These are phyloP conservation scores for Asterophora lycoperdoides DNA, from an alignment of 768 basidiomycete species.

Conservation along the genomic window DNA sequence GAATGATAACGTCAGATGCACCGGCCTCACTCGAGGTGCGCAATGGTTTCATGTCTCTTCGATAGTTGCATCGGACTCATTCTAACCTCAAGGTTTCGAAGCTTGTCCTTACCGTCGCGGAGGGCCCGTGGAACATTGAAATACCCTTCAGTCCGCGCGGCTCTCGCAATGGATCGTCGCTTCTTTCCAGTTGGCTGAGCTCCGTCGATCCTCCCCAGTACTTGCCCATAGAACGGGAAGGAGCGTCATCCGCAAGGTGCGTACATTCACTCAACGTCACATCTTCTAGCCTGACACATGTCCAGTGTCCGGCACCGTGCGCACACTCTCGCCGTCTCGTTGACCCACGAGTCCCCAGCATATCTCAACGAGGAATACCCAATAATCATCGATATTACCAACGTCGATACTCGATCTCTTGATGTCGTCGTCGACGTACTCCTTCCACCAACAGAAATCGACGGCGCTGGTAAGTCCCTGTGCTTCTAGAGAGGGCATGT, in stretches of 20 bases:
- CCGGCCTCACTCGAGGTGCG: slow-evolving; percentile 55
- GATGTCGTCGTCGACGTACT: slow-evolving; percentile 70
- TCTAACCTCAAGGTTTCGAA: slow-evolving; percentile 38
- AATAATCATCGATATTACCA: slow-evolving; percentile 65
- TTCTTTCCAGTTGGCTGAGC: slow-evolving; percentile 50
- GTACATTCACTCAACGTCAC: slow-evolving; percentile 19
- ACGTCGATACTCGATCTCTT: slow-evolving; percentile 65
- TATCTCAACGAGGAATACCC: slow-evolving; percentile 81
- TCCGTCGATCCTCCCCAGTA: slow-evolving; percentile 51
- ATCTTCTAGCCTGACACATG: slow-evolving; percentile 4
- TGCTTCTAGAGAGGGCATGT: not conserved
- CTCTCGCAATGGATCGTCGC: slow-evolving; percentile 30
- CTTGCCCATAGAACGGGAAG: slow-evolving; percentile 45
- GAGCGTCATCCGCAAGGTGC: slow-evolving; percentile 45
- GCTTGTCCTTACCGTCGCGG: slow-evolving; percentile 48
- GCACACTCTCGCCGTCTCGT: slow-evolving; percentile 49
- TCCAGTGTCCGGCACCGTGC: slow-evolving; percentile 58
- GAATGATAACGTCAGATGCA: slow-evolving; percentile 47
- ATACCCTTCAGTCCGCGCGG: slow-evolving; percentile 48
- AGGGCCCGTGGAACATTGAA: slow-evolving; percentile 65
- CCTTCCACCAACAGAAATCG: slow-evolving; percentile 75
- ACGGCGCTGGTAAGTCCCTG: slow-evolving; percentile 55
- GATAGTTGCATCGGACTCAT: slow-evolving; percentile 1
- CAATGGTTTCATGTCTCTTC: slow-evolving; percentile 1
- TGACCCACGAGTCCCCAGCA: slow-evolving; percentile 64